Conservation (phyloP, 805 yeast species). For the Saccharomyces cerevisiae region DNA sequence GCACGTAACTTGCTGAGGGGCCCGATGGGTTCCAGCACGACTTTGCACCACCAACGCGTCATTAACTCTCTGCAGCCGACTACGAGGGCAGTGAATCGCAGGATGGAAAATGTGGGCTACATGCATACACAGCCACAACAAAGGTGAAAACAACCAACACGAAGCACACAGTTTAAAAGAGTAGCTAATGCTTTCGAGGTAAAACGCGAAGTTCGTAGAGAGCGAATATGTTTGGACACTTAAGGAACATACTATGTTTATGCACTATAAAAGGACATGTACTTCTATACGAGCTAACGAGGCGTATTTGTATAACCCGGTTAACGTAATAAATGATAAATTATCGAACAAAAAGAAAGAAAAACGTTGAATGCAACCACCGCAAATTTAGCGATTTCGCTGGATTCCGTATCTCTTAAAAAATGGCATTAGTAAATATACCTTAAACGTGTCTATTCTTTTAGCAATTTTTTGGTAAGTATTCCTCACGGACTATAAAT, state of each 20-base stretch:
- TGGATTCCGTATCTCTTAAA: neutral
- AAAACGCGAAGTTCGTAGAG: neutral
- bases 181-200: neutral
- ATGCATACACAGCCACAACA: neutral
- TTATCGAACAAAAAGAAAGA: neutral
- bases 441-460: neutral
- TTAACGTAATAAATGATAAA: neutral
- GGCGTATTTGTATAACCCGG: neutral
- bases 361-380: neutral
- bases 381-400: neutral
- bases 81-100: constrained; percentile 36
- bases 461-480: neutral
- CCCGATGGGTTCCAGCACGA: constrained; percentile 10
- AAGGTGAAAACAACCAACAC: neutral
- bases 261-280: neutral
- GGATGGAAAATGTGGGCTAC: constrained; percentile 18
- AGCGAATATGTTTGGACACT: neutral
- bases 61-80: constrained; percentile 31
- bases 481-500: neutral
- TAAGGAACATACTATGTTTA: neutral
- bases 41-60: constrained; percentile 21
- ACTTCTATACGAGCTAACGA: neutral
- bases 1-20: constrained; percentile 14
- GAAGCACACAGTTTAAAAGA: neutral
- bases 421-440: neutral